Evolutionary conservation across 495 filamentous ascomycete genomes (phyloP), one percentile per base, ranked within the genome.

Genomic region (Hyaloscypha finlandica): DNA sequence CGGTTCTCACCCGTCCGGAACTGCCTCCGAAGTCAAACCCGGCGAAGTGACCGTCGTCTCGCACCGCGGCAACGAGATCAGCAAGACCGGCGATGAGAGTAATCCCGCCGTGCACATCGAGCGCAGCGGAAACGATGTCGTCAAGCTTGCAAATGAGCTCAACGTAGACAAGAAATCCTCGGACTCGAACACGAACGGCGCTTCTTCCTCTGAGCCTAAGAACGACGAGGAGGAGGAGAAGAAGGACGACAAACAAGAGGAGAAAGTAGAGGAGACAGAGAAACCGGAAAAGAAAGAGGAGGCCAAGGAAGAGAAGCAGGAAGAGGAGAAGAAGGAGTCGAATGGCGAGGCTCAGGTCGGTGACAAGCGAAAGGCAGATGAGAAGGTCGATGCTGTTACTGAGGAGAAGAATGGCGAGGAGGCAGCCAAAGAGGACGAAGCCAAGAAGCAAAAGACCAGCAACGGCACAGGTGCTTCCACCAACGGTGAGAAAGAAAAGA

Each of bases 81-180:
- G 82, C 75, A 86, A 84, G 75, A 84, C 86, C 55, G 86, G 83
- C 22, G 42, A 82, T 30, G 76, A 81, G 51, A 79, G 79, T 19
- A 83, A 90, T 67, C 86, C 86, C 2, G 87, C 84, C 53, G 84
- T 89, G 19, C 81, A 81, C 67, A 71, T 88, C 65, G 76, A 75
- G 63, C 79, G 86, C 22, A 70, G 79, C 6, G 86, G 88, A 37
- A 88, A 90, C 71, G 87, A 89, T 74, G 88, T 88, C 48, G 87
- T 88, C 39, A 89, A 89, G 74, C 76, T 77, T 59, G 81, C 84
- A 25, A 80, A 77, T 67, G 86, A 88, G 73, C 74, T 87, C 32
- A 77, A 79, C 2, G 77, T 81, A n/a, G 78, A 80, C 12, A 68
- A 77, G 37, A 81, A 80, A 52, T 65, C 57, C 16, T 22, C 59